Evolutionary conservation across 306 rosid genomes (phyloP), one percentile per base, ranked within the genome.

Genomic region (Cicer yamashitae): DNA sequence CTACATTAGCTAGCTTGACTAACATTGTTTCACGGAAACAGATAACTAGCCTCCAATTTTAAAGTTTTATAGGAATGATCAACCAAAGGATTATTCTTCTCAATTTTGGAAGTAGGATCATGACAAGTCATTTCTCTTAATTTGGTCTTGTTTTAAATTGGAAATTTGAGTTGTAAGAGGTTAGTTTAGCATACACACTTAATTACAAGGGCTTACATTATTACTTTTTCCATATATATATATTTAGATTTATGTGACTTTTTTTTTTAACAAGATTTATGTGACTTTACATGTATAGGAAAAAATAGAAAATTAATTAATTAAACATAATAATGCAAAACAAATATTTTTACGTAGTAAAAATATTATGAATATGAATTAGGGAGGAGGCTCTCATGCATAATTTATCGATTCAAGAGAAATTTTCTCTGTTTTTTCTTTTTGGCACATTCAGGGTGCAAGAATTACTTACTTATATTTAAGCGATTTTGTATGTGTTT

Each of bases 1-100:
- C 13, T 59, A 14, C 3, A 59, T 7, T 59, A 12, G 65, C 18
- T 59, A 59, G 65, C 65, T 59, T 30, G 17, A 59, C 17, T 6
- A 12, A 59, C 65, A 25, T 59, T 58, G 17, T 59, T 59, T 34
- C 18, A 59, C 65, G 34, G 1, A 58, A 58, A 37, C 10, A 59
- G 41, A 58, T 10, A 12, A 25, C 34, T 59, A 59, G 15, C 17
- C 17, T 59, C 15, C 65, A 59, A 59, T 30, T 59, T 59, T 59
- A 61, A 37, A 61, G 67, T 37, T 61, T n/a, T 34, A 61, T 7
- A 61, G 67, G 67, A 62, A 62, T 62, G 22, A n/a, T 37, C 46
- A 7, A 62, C 7, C 67, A 38, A 38, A 59, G n/a, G 22, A 13
- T 62, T 62, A 61, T 34, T 61, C 46, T 8, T 61, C 34, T 13